Percentiles rank a stretch among this genome's conserved stretches.
Conservation (phyloP, 345 rosid species). For the Dimocarpus longan region DNA sequence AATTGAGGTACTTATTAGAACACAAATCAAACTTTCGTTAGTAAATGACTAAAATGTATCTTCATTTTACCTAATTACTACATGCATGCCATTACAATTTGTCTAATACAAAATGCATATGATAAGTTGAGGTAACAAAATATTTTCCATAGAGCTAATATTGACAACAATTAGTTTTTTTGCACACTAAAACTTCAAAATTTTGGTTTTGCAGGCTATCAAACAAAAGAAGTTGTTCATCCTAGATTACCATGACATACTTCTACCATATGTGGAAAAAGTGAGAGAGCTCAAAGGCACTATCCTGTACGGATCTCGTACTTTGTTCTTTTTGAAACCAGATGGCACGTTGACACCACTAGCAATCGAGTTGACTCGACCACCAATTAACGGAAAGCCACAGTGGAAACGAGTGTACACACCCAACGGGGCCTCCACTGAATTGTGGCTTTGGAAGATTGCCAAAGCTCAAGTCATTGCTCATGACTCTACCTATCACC, state of each 20-base stretch:
- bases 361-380: constrained; percentile 67
- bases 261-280: constrained; percentile 62
- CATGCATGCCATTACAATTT: too few relatives aligned
- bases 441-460: constrained; percentile 69
- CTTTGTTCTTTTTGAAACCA: constrained; percentile 58
- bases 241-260: constrained; percentile 58
- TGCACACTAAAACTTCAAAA: not conserved
- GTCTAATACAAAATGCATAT: too few relatives aligned
- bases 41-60: too few relatives aligned
- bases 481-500: constrained; percentile 67
- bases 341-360: constrained; percentile 54
- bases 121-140: too few relatives aligned
- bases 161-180: not conserved
- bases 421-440: constrained; percentile 46
- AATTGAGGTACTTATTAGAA: too few relatives aligned
- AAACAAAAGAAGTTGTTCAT: constrained; percentile 50
- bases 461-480: constrained; percentile 70
- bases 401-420: constrained; percentile 62
- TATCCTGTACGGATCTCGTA: constrained; percentile 61
- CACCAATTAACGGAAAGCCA: constrained; percentile 50
- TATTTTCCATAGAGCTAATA: too few relatives aligned
- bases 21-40: too few relatives aligned
- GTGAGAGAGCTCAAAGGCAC: constrained; percentile 52
- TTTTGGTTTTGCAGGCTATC: constrained; percentile 41
- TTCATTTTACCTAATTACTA: too few relatives aligned